These are phyloP conservation scores for Pichia scutulata DNA, from an alignment of 805 yeast genomes.

Conservation along the genomic window DNA sequence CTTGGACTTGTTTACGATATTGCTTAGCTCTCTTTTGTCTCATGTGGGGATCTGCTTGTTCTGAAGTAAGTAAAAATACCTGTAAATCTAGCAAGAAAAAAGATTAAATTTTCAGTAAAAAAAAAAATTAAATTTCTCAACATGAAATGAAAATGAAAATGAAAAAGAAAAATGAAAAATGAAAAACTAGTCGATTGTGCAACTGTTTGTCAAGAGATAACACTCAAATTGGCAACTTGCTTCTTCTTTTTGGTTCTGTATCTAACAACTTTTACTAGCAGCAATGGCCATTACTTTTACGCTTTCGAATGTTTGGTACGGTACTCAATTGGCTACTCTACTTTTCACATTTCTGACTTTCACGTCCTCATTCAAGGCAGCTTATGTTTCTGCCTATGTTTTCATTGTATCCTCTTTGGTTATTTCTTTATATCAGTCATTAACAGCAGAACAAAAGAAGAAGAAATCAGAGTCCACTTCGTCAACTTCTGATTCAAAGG, in stretches of 20 bases:
- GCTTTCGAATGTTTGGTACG: conserved; percentile 45
- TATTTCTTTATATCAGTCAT: conserved; percentile 61
- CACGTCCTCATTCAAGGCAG: conserved; percentile 31
- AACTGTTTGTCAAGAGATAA: no score
- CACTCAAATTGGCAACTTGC: no score
- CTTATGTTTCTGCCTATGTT: conserved; percentile 54
- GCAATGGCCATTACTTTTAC: not conserved
- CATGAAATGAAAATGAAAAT: not conserved
- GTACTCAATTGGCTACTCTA: conserved; percentile 36
- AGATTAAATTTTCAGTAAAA: not conserved
- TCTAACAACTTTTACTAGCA: not conserved
- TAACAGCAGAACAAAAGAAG: conserved; percentile 23
- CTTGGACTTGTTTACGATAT: conserved; percentile 86
- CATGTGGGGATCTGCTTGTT: conserved; percentile 39
- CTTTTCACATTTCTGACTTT: conserved; percentile 29
- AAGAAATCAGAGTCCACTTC: conserved; percentile 18
- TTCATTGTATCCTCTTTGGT: conserved; percentile 71
- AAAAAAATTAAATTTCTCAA: not conserved
- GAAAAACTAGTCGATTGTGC: no score
- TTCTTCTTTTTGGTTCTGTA: no score
- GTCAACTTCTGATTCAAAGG: conserved; percentile 34
- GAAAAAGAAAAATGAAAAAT: no score
- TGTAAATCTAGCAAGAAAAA: not conserved
- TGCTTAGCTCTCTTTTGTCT: conserved; percentile 94
- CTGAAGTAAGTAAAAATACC: no score